A percentile compares a stretch with the other conserved stretches of the same genome.
Evolutionary conservation across 441 rosid species (phyloP).

Genomic region (Sinapis alba): DNA sequence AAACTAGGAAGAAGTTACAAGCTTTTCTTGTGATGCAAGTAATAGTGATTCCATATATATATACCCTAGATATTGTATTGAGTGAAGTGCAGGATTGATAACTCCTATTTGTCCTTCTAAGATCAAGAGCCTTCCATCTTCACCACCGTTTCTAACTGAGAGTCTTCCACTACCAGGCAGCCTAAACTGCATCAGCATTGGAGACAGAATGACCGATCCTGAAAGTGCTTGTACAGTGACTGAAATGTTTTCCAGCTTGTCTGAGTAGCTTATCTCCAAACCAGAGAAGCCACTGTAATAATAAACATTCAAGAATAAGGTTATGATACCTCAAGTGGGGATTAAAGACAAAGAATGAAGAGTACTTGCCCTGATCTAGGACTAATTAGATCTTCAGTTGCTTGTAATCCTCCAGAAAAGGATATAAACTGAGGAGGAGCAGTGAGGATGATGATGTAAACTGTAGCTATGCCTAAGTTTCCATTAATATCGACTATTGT

Average conservation of each 20-base stretch:
- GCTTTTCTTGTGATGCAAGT: not conserved
- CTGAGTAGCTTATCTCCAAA: conserved; percentile 72
- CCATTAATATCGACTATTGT: conserved; percentile 71
- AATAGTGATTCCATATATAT: not conserved
- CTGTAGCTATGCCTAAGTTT: conserved; percentile 64
- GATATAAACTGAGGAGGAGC: conserved; percentile 83
- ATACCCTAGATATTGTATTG: conserved; percentile 89
- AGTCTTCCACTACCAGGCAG: conserved; percentile 55
- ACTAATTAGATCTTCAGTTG: conserved; percentile 72
- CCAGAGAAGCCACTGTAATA: conserved; percentile 71
- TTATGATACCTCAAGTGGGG: not conserved
- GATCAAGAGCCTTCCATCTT: conserved; percentile 49
- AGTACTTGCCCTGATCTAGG: conserved; percentile 66
- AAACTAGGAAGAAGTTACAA: not conserved
- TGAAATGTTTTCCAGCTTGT: conserved; percentile 62
- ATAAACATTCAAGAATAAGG: not conserved
- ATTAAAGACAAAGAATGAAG: not conserved
- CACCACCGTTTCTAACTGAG: conserved; percentile 46
- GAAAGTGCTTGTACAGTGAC: conserved; percentile 59
- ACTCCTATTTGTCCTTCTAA: conserved; percentile 66
- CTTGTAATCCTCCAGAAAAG: conserved; percentile 62
- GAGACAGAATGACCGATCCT: conserved; percentile 60
- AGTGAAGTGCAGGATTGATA: conserved; percentile 67
- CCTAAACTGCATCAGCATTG: conserved; percentile 70
- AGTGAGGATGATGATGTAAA: conserved; percentile 58